Base-by-base conservation (phyloP, 805 yeast species). In the Wickerhamiella brachini region DNA sequence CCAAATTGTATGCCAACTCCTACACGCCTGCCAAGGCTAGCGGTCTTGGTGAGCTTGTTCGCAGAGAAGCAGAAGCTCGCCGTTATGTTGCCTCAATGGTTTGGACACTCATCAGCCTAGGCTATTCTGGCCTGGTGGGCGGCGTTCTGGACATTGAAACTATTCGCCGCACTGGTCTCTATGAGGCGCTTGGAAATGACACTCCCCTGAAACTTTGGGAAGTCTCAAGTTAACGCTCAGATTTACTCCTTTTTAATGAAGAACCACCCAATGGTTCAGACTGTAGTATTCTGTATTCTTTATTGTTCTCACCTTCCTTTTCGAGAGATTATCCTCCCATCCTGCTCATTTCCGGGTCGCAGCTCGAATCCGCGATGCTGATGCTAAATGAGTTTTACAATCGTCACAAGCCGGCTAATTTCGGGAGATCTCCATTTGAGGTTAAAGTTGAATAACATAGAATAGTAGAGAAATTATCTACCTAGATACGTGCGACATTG, bases 141-240 rank as follows among this genome's bases (percentile, higher is more conserved):
- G 59, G 57, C 3, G n/a, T 62, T 8, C 49, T 63, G 26, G 65
- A 61, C 18, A 55, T 63, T 44, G 66, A 63, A 47, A 56, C 61
- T 59, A 50, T 57, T 10, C 55, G 65, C 4, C 53, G 65, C 34
- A 18, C 47, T 2, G 31, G 18, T 4, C 39, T 45, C 9, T 26
- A 29, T 24, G 47, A 45, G 21, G 47, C 29, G 2, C 23, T 45
- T 17, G 39, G 39, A 12, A 23, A 29, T 10, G 47, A 45, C 17
- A 29, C 23, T 5, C 47, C 47, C 5, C 23, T 45, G 23, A 45
- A 20, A 17, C 22, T 45, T 3, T 45, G 47, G 47, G 10, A 29
- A 12, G 15, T 37, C 9, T 15, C 41, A 4, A 17, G 41, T n/a
- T 37, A 37, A 37, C 6, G 13, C 5, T n/a, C 6, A 5, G 5